These are phyloP conservation scores for Dentipellis sp. DNA, from an alignment of 768 basidiomycete genomes.

Conservation along the genomic window DNA sequence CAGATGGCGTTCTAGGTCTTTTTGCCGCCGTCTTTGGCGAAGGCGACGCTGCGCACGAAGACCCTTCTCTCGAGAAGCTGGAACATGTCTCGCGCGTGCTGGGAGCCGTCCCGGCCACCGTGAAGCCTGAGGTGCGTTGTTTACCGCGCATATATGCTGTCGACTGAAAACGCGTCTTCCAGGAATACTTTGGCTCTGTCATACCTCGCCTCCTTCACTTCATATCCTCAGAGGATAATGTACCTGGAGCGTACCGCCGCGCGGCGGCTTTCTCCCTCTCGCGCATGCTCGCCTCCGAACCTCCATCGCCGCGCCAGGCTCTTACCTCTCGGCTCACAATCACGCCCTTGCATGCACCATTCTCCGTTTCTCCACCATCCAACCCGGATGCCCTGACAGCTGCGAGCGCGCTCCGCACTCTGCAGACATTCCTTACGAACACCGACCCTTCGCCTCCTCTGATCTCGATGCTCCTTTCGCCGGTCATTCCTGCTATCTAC, in stretches of 20 bases:
- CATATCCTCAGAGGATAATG: slow-evolving; percentile 27
- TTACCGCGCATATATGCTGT: not conserved
- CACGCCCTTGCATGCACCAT: slow-evolving; percentile 43
- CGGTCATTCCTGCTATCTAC: slow-evolving; percentile 61
- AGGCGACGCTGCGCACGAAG: slow-evolving; percentile 37
- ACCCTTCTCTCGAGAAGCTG: slow-evolving; percentile 56
- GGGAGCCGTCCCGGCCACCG: slow-evolving; percentile 47
- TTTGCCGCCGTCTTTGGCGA: slow-evolving; percentile 63
- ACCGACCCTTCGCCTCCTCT: slow-evolving; percentile 72
- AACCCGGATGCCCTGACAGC: slow-evolving; percentile 16
- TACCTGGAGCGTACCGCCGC: slow-evolving; percentile 38
- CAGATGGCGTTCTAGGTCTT: slow-evolving; percentile 62
- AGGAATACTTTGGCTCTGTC: slow-evolving; percentile 57
- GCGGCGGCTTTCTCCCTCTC: slow-evolving; percentile 64
- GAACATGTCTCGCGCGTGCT: slow-evolving; percentile 64
- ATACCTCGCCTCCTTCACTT: slow-evolving; percentile 47
- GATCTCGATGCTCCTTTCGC: slow-evolving; percentile 54
- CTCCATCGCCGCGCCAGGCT: slow-evolving; percentile 17
- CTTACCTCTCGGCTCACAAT: slow-evolving; percentile 31
- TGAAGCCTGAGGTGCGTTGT: slow-evolving; percentile 39
- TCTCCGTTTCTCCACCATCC: slow-evolving; percentile 18
- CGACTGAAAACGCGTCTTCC: not conserved
- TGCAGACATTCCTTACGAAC: slow-evolving; percentile 57
- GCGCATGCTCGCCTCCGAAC: slow-evolving; percentile 43
- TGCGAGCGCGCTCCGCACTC: slow-evolving; percentile 34